Percentiles rank a stretch among this genome's conserved stretches.
Evolutionary conservation across 2,329 filamentous ascomycete genomes (phyloP).

Genomic region (Corinectria fuckeliana): DNA sequence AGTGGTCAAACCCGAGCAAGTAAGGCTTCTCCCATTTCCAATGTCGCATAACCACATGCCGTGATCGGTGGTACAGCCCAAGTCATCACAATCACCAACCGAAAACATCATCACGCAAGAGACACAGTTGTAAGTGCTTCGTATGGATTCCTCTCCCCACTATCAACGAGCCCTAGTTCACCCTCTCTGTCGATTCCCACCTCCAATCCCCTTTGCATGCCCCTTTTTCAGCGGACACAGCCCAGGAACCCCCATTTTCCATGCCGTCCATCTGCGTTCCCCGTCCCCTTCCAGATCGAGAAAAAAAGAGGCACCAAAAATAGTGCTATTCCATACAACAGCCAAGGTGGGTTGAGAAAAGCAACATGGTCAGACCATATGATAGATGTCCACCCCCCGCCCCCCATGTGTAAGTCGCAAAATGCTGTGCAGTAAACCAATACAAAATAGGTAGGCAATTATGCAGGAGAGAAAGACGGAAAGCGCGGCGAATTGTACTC

Average conservation of each 20-base stretch:
- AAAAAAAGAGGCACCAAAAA: neutral
- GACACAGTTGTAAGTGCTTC: neutral
- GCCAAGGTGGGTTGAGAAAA: neutral
- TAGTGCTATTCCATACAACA: slow-evolving; percentile 12
- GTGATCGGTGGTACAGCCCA: neutral
- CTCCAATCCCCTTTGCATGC: slow-evolving; percentile 1
- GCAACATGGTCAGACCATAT: neutral
- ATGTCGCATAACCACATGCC: neutral
- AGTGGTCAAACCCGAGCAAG: slow-evolving; percentile 7
- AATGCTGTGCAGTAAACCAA: slow-evolving; percentile 8
- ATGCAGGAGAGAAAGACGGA: neutral
- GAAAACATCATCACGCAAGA: neutral
- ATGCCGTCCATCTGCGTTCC: slow-evolving; percentile 1
- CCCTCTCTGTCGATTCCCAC: neutral
- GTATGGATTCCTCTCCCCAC: slow-evolving; percentile 10
- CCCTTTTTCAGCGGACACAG: slow-evolving; percentile 1
- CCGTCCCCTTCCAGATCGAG: neutral
- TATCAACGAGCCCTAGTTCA: neutral
- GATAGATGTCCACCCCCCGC: neutral
- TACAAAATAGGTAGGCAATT: neutral
- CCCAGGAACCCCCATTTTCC: slow-evolving; percentile 10
- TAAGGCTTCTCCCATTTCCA: neutral
- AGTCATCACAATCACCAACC: no score
- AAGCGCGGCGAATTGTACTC: slow-evolving; percentile 4
- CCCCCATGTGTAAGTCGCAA: neutral